phyloP scores from a whole-genome alignment of 164 flowering plant species.

The Stephania cephalantha region DNA sequence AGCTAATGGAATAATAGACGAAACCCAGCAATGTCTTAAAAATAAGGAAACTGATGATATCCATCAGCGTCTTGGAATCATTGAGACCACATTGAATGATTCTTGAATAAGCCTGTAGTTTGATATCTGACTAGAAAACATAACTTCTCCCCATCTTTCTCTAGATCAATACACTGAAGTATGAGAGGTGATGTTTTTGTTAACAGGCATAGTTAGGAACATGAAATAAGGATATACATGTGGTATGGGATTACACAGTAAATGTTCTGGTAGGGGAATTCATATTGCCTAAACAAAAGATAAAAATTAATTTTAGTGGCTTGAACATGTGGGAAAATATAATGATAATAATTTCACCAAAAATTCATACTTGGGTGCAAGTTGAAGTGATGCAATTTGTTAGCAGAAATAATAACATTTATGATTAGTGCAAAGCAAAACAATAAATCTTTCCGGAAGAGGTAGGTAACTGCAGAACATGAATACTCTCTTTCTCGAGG shows the following conservation, averaged over 20 bases:
- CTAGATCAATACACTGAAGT: neutral
- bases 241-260: neutral
- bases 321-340: neutral
- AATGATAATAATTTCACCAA: neutral
- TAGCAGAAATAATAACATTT: no score
- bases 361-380: neutral
- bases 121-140: neutral
- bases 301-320: no score
- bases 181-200: neutral
- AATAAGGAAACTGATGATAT: neutral
- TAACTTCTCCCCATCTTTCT: neutral
- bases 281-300: neutral
- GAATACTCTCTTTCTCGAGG: no score
- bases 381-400: neutral
- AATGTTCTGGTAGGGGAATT: neutral
- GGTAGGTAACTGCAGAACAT: no score
- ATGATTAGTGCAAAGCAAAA: no score
- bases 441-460: no score
- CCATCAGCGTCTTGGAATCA: neutral
- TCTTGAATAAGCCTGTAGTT: neutral
- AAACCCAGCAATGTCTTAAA: neutral
- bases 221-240: neutral
- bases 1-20: neutral
- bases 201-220: neutral
- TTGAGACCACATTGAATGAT: neutral